Base-by-base conservation (phyloP, 352 stramenopile genomes). In the Phytopythium mirpurense region DNA sequence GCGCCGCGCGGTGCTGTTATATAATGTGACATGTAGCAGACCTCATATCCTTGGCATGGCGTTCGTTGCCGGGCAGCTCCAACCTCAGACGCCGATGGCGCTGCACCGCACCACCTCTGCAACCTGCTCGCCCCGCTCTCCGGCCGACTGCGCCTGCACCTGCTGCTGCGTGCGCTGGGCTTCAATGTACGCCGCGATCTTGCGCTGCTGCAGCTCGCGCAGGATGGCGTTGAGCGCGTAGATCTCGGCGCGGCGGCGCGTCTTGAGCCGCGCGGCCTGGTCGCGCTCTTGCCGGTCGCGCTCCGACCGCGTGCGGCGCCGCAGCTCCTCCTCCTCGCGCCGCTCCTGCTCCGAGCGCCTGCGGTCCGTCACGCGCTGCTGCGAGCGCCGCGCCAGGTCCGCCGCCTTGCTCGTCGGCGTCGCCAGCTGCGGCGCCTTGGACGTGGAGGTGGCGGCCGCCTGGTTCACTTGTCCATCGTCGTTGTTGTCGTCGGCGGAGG, bases 161-260 rank as follows among this genome's bases (percentile, higher is more conserved):
- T 82, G 31, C 42, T 70, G 65, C 49, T 84, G 63, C 0, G 64
- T 64, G 6, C 62, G 66, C 51, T 83, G 68, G 0, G 65, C 67
- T 3, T 62, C 57, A 40, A 89, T 70, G 32, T 73, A 89, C 21
- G 45, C 52, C 1, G 69, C 56, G 47, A 87, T 70, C 59, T 89
- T 89, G 16, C 73, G 73, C 49, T 87, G 78, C 47, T 89, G 78
- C 18, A 89, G 54, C 49, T 84, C 62, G 15, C 72, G 62, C 50
- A 89, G 59, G 19, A 87, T 61, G 11, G 78, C 70, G 47, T 89
- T 87, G 4, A 89, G 67, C 23, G 78, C 75, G 62, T 89, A 89
- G 48, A 89, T 89, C 58, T 89, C 78, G 21, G 78, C 71, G 19
- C 78, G 77, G 11, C 77, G 72, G 1, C 74, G 70, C 29, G 77